Evolutionary conservation across 805 yeast species (phyloP).

Genomic region (Lachancea nothofagi): DNA sequence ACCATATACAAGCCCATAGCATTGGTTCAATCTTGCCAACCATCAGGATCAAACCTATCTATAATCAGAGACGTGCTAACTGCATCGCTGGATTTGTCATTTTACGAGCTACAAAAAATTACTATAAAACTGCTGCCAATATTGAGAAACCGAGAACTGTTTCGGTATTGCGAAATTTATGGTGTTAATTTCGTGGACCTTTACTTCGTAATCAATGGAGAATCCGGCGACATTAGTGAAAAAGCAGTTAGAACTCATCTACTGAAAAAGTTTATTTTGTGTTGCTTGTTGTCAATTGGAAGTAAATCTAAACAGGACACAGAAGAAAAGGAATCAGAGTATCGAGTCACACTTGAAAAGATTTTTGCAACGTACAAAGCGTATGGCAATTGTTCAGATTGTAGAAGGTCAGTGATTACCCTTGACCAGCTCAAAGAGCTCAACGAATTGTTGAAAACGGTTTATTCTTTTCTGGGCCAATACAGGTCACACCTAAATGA

Average conservation of each 20-base stretch:
- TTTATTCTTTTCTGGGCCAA: conserved; percentile 1
- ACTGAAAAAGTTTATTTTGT: conserved; percentile 39
- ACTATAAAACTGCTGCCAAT: conserved; percentile 26
- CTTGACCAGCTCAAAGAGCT: conserved; percentile 17
- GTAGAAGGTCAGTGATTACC: conserved; percentile 13
- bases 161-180: conserved; percentile 42
- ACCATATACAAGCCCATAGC: conserved; percentile 21
- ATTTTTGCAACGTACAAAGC: conserved; percentile 15
- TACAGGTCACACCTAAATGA: neutral
- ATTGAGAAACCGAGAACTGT: conserved; percentile 33
- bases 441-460: neutral
- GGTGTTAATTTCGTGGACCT: conserved; percentile 32
- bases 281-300: conserved; percentile 37
- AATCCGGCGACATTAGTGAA: conserved; percentile 24
- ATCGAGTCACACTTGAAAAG: conserved; percentile 8
- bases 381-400: conserved; percentile 11
- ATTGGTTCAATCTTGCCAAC: conserved; percentile 6
- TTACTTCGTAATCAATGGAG: conserved; percentile 18
- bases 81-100: conserved; percentile 29
- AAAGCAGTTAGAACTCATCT: conserved; percentile 35
- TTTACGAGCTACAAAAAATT: conserved; percentile 24
- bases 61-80: conserved; percentile 31
- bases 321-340: conserved; percentile 11
- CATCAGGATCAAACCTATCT: conserved; percentile 11
- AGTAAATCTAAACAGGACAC: conserved; percentile 14